Evolutionary conservation across 306 rosid species (phyloP), one percentile per base, ranked within the genome.

Genomic region (Fagus sylvatica): DNA sequence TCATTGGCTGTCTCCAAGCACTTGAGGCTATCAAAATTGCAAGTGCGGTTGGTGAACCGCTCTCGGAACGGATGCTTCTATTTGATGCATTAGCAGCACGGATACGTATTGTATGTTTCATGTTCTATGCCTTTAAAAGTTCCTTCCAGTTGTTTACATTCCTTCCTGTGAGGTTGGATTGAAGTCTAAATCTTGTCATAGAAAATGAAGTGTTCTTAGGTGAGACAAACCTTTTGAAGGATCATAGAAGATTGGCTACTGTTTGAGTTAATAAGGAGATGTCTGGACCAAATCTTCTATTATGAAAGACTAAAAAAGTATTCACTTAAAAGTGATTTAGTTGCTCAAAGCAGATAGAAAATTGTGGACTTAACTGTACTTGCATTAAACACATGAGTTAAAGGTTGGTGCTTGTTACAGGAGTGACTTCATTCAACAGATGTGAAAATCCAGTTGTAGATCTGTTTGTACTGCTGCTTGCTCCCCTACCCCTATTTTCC

Each of bases 1-100:
- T 93, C 80, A 95, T 95, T 59, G 99, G 99, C 51, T 91, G 99
- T 85, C 93, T 95, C 55, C 96, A 95, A 89, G 98, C 99, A 82
- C 90, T 95, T 5, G 99, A 95, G 86, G 97, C 98, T 66, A 93
- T 95, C 84, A 95, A 95, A 84, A 84, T 95, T 66, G 97, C 97
- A 53, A 78, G 97, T 78, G 87, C 72, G n/a, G 82, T 95, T 81
- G 99, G 98, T 22, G 98, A 95, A 79, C 89, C 97, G 55, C 97
- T 95, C 77, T 85, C 97, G 2, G 93, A 89, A 82, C 84, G 96
- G 81, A 95, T 95, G 98, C 96, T 95, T 91, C 89, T 95, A 65
- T 82, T 95, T 75, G 98, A 95, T 86, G 95, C 98, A 37, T 80
- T 93, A 80, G 84, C 96, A 34, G 91, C 88, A 43, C 85, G 96